Evolutionary conservation across 2,329 filamentous ascomycete genomes (phyloP).

Genomic region (Decorospora gaudefroyi): DNA sequence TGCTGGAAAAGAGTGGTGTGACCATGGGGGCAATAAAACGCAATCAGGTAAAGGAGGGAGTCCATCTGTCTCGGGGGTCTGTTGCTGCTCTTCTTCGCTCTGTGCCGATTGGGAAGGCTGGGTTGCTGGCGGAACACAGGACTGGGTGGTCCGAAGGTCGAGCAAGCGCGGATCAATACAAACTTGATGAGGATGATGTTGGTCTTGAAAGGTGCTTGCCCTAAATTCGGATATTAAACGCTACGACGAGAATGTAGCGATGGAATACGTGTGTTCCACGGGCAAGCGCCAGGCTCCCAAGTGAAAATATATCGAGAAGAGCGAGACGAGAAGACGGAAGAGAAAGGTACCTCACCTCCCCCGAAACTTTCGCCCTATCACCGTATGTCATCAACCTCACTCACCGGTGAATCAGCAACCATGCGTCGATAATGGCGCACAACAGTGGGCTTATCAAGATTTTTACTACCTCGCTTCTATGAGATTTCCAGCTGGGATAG

Average conservation of each 20-base stretch:
- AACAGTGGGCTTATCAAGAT: neutral
- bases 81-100: conserved; percentile 8
- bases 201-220: neutral
- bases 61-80: conserved; percentile 7
- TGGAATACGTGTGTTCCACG: conserved; percentile 3
- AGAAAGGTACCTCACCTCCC: no score
- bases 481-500: no score
- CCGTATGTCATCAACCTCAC: no score
- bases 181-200: conserved; percentile 6
- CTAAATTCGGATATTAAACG: conserved; percentile 6
- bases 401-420: no score
- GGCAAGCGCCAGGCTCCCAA: conserved; percentile 5
- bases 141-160: neutral
- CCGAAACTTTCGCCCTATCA: no score
- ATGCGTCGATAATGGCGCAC: neutral
- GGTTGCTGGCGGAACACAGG: conserved; percentile 7
- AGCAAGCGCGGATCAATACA: conserved; percentile 10
- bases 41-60: conserved; percentile 9
- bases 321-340: conserved; percentile 1
- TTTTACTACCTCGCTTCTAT: no score
- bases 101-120: conserved; percentile 1
- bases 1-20: conserved; percentile 10
- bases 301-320: conserved; percentile 3
- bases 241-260: conserved; percentile 5
- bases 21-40: conserved; percentile 4